These are phyloP conservation scores for Lagenidium sp. DNA, from an alignment of 352 stramenopile species.

Conservation along the genomic window DNA sequence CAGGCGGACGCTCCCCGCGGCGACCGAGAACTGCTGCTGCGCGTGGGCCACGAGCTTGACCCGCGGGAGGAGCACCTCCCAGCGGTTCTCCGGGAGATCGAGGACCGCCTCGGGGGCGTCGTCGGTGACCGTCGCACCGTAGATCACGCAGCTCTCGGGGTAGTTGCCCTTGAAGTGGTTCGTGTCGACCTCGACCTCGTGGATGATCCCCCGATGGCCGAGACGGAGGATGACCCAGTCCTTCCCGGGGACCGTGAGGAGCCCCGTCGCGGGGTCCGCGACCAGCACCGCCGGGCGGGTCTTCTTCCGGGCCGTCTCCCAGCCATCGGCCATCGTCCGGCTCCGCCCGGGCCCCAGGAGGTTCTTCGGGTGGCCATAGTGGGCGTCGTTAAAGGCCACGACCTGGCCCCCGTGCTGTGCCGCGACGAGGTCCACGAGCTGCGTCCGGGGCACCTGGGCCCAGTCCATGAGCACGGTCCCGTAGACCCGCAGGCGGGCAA, in stretches of 20 bases:
- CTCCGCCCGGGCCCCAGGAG: constrained; percentile 82
- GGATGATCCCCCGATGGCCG: constrained; percentile 60
- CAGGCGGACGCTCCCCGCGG: constrained; percentile 42
- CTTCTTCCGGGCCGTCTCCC: constrained; percentile 91
- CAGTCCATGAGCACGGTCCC: constrained; percentile 63
- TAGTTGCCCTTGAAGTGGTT: constrained; percentile 96
- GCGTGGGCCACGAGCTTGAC: constrained; percentile 80
- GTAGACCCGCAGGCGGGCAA: constrained; percentile 84
- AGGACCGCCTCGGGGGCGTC: constrained; percentile 23
- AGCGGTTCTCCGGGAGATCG: constrained; percentile 41
- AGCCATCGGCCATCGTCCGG: constrained; percentile 90
- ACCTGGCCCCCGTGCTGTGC: constrained; percentile 79
- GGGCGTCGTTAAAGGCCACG: constrained; percentile 89
- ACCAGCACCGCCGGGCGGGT: constrained; percentile 67
- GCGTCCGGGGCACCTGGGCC: constrained; percentile 26
- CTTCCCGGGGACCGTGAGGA: constrained; percentile 66
- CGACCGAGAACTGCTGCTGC: constrained; percentile 80
- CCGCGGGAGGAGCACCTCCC: constrained; percentile 82
- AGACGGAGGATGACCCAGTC: constrained; percentile 92
- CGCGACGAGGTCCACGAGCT: constrained; percentile 82
- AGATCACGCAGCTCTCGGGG: constrained; percentile 84
- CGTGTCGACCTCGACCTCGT: constrained; percentile 85
- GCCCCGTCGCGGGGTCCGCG: constrained; percentile 26
- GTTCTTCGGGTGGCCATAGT: constrained; percentile 93
- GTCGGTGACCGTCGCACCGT: constrained; percentile 50